Evolutionary conservation across 75 land plant species (phyloP).

Genomic region (Selaginella moellendorffii): DNA sequence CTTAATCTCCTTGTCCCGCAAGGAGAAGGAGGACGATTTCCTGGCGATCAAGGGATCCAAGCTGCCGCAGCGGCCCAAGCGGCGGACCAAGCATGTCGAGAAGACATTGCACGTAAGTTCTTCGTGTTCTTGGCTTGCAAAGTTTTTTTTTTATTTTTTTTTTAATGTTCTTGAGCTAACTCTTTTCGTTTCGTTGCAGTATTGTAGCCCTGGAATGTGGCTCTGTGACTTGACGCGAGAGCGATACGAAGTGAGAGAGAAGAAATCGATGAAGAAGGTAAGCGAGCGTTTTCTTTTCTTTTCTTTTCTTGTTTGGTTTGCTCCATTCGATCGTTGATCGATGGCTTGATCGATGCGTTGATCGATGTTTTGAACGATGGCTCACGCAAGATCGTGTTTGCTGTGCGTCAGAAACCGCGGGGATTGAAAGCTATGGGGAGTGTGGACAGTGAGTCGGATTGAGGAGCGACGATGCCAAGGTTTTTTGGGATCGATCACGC

Average conservation of each 20-base stretch:
- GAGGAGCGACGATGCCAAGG: neutral
- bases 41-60: slow-evolving; percentile 76
- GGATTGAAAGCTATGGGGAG: slow-evolving; percentile 87
- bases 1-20: slow-evolving; percentile 43
- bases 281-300: neutral
- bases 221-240: slow-evolving; percentile 67
- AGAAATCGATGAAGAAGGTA: slow-evolving; percentile 77
- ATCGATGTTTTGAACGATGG: no score
- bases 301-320: neutral
- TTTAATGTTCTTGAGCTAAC: neutral
- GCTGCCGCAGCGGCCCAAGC: slow-evolving; percentile 78
- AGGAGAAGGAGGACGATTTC: slow-evolving; percentile 93
- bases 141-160: neutral
- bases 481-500: no score
- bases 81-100: slow-evolving; percentile 52
- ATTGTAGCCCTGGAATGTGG: slow-evolving; percentile 79
- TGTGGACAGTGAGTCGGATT: slow-evolving; percentile 75
- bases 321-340: no score
- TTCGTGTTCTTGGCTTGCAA: neutral
- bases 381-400: no score
- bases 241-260: slow-evolving; percentile 84
- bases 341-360: no score
- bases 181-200: slow-evolving; percentile 20
- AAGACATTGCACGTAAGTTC: slow-evolving; percentile 39
- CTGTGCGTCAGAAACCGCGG: slow-evolving; percentile 61